Evolutionary conservation across 495 filamentous ascomycete genomes (phyloP), one percentile per base, ranked within the genome.

Genomic region (Talaromyces adpressus): DNA sequence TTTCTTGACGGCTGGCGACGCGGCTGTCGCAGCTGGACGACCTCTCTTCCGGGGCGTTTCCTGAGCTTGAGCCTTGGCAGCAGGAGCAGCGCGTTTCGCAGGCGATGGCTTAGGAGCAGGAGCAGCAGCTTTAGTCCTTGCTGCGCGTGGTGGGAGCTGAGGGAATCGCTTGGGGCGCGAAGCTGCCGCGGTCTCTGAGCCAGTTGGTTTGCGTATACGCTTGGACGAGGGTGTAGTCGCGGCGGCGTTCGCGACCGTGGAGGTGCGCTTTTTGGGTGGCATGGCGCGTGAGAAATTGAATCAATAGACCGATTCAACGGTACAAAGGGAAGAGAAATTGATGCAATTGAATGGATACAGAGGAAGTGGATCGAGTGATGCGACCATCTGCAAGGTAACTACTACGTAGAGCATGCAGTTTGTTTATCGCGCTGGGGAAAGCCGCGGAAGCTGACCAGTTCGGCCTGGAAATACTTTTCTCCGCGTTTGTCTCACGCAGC

Each of bases 151-250:
- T 58, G 39, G 66, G n/a, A 22, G 41, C 57, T 62, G 16, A 14
- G n/a, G 34, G 30, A 36, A 47, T 57, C 68, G 58, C 27, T 61
- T 64, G 11, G 67, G 68, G 20, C 68, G 64, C 27, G 62, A 62
- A 23, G 68, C 66, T 47, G 67, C 56, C 23, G 67, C 68, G 8
- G 68, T 70, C 53, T 66, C 30, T 41, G 58, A 30, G 57, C 61
- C 41, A 29, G n/a, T 27, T 27, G 27, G 45, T 53, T 63, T 69
- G 30, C 64, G 62, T 23, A 53, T 32, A 59, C 53, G 51, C n/a
- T 62, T 62, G 11, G 59, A 29, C 14, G 47, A 36, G 22, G 58
- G 41, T 6, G 14, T 29, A 25, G 27, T 63, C 49, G 59, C 32
- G 61, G 64, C 62, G 61, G 32, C 14, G 49, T 64, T 54, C 22